A percentile compares a stretch with the other conserved stretches of the same genome.
These are phyloP conservation scores for Syncephalastrum sp. DNA, from an alignment of 371 early-diverging fungal genomes.

Conservation along the genomic window DNA sequence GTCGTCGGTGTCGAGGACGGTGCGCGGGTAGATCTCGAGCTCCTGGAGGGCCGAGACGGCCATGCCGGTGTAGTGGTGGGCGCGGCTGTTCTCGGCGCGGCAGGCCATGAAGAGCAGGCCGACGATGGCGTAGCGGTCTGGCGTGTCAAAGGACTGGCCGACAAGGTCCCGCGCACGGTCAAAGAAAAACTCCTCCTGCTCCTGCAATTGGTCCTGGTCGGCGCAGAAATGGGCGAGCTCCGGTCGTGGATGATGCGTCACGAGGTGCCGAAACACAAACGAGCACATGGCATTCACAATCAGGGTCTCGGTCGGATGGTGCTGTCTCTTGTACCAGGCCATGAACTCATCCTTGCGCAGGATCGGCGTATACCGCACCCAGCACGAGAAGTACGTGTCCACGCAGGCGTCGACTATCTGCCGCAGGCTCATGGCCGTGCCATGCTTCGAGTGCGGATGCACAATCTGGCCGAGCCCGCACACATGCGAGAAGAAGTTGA, in stretches of 20 bases:
- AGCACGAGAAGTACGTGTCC: constrained; percentile 42
- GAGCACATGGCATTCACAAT: constrained; percentile 49
- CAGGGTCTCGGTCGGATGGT: constrained; percentile 31
- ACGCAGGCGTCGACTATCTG: constrained; percentile 44
- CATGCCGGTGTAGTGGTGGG: constrained; percentile 45
- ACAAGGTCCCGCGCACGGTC: constrained; percentile 39
- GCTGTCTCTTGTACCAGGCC: constrained; percentile 36
- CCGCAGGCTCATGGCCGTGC: constrained; percentile 19
- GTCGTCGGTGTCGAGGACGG: constrained; percentile 27
- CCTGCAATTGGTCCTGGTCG: constrained; percentile 36
- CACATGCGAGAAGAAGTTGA: constrained; percentile 37
- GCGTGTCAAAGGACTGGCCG: constrained; percentile 43
- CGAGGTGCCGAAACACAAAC: constrained; percentile 32
- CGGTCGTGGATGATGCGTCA: constrained; percentile 33
- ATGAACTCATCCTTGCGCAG: constrained; percentile 38
- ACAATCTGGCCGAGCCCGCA: constrained; percentile 26
- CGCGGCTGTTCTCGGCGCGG: constrained; percentile 29
- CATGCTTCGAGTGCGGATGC: constrained; percentile 26
- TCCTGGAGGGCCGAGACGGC: constrained; percentile 43
- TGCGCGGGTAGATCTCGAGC: constrained; percentile 47
- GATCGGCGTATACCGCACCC: constrained; percentile 39
- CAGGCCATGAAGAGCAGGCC: constrained; percentile 28
- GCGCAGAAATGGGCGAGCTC: constrained; percentile 23
- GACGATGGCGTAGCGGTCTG: constrained; percentile 38
- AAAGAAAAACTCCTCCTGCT: constrained; percentile 50